phyloP scores from a whole-genome alignment of 352 stramenopile species.

The Globisporangium radiosum region DNA sequence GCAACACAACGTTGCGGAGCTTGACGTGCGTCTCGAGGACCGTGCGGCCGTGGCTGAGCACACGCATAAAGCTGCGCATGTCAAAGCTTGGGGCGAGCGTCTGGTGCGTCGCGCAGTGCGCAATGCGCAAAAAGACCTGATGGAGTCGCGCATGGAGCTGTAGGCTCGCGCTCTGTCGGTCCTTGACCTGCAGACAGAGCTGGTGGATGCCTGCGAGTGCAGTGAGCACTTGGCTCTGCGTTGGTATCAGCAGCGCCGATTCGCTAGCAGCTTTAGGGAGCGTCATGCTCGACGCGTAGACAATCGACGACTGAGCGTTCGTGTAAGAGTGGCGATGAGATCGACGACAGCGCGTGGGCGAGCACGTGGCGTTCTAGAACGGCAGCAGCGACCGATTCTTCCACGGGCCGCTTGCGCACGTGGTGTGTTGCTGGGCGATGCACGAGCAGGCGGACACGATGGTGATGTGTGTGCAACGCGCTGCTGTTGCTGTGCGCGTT shows the following conservation, averaged over 20 bases:
- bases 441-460: no score
- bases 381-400: background rate
- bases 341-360: no score
- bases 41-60: conserved; percentile 39
- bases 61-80: conserved; percentile 26
- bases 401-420: background rate
- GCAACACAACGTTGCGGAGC: conserved; percentile 27
- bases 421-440: background rate
- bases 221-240: conserved; percentile 26
- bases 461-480: no score
- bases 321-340: no score
- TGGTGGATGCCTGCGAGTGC: conserved; percentile 28
- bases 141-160: conserved; percentile 44
- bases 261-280: no score
- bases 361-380: background rate
- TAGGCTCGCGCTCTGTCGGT: conserved; percentile 33
- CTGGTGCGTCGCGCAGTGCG: conserved; percentile 20
- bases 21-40: conserved; percentile 35
- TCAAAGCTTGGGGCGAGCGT: conserved; percentile 19
- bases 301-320: background rate
- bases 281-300: no score
- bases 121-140: conserved; percentile 39
- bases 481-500: no score
- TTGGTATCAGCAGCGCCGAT: background rate
- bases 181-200: conserved; percentile 35